A percentile compares a stretch with the other conserved stretches of the same genome.
phyloP scores from a whole-genome alignment of 1,284 basidiomycete species.

The Uromyces viciae-fabae region DNA sequence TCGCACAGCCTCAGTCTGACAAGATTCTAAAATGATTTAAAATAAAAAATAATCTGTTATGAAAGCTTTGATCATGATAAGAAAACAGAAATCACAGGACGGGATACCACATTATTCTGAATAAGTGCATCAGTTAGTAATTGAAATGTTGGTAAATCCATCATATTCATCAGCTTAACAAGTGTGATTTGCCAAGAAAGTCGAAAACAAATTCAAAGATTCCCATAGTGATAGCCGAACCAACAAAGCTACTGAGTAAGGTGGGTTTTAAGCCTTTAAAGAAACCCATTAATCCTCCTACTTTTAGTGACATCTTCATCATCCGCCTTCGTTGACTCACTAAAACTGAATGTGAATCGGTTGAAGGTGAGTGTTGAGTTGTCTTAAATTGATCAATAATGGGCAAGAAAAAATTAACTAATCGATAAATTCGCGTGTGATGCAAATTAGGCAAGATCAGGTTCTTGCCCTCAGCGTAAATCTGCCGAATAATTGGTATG shows the following conservation, averaged over 20 bases:
- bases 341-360: not conserved
- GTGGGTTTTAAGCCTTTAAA: conserved; percentile 49
- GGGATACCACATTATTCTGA: too few relatives aligned
- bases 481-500: conserved; percentile 27
- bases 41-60: too few relatives aligned
- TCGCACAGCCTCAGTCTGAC: too few relatives aligned
- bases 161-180: too few relatives aligned
- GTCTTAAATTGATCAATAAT: conserved; percentile 15
- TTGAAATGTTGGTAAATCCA: too few relatives aligned
- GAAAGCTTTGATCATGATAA: too few relatives aligned
- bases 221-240: conserved; percentile 51
- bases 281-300: conserved; percentile 48
- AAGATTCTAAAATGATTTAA: too few relatives aligned
- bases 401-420: conserved; percentile 45
- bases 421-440: conserved; percentile 46
- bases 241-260: conserved; percentile 50
- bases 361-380: not conserved
- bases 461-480: conserved; percentile 37
- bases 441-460: conserved; percentile 47
- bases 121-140: too few relatives aligned
- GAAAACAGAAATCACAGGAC: too few relatives aligned
- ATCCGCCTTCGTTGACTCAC: not conserved
- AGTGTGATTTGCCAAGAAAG: conserved; percentile 30
- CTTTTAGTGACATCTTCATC: conserved; percentile 36
- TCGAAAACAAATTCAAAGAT: conserved; percentile 46